phyloP scores from a whole-genome alignment of 1,284 basidiomycete genomes.

The Tilletia indica region DNA sequence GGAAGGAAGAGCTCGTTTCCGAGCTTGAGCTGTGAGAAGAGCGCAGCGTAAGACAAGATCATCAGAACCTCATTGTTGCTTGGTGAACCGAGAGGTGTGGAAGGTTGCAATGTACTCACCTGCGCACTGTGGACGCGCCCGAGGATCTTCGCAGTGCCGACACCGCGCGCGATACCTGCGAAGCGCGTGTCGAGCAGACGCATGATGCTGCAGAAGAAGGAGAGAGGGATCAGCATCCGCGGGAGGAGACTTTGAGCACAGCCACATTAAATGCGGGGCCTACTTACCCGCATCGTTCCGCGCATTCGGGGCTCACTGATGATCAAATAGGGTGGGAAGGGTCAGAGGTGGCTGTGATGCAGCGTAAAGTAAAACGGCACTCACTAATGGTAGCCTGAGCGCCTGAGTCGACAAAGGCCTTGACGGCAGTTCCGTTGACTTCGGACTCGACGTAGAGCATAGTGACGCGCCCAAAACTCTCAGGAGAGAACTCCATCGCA shows the following conservation, averaged over 20 bases:
- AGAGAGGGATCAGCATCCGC: not conserved
- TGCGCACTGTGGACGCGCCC: constrained; percentile 92
- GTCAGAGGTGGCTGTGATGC: not conserved
- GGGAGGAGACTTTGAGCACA: not conserved
- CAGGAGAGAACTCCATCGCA: constrained; percentile 64
- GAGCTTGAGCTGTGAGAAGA: constrained; percentile 65
- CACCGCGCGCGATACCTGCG: constrained; percentile 86
- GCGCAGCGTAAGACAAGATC: not conserved
- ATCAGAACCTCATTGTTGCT: not conserved
- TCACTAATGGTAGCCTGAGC: constrained; percentile 85
- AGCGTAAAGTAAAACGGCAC: not conserved
- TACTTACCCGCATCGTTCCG: constrained; percentile 81
- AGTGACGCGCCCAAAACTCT: constrained; percentile 86
- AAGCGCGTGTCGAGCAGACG: constrained; percentile 84
- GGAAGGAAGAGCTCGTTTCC: constrained; percentile 74
- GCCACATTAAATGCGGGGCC: no score
- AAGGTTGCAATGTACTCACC: constrained; percentile 19
- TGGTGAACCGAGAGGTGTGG: no score
- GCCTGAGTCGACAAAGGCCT: constrained; percentile 96
- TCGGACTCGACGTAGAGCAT: constrained; percentile 87
- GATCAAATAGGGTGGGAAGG: no score
- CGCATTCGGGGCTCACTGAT: constrained; percentile 87
- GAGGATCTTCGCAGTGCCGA: constrained; percentile 90
- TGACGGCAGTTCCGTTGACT: constrained; percentile 83
- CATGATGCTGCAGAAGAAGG: constrained; percentile 68